Percentiles rank a stretch among this genome's conserved stretches.
These are phyloP conservation scores for Stereum hirsutum DNA, from an alignment of 1,284 basidiomycete genomes.

Conservation along the genomic window DNA sequence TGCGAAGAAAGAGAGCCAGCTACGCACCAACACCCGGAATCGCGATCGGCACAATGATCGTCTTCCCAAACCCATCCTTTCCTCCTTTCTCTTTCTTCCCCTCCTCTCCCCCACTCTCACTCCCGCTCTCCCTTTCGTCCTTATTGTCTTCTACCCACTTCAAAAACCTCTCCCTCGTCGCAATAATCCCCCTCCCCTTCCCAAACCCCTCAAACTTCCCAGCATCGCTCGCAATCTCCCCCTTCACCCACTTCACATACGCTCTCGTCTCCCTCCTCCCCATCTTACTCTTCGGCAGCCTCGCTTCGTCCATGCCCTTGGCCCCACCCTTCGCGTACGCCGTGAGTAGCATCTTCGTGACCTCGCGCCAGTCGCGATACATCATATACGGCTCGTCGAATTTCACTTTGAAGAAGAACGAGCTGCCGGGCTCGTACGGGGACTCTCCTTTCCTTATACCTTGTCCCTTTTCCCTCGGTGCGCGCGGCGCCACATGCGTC, in stretches of 20 bases:
- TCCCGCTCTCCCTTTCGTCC: conserved; percentile 24
- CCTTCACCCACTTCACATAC: conserved; percentile 64
- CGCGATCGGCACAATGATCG: conserved; percentile 82
- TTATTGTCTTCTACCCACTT: conserved; percentile 49
- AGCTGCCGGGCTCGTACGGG: conserved; percentile 71
- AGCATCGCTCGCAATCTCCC: conserved; percentile 59
- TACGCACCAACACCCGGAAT: conserved; percentile 85
- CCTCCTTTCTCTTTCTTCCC: conserved; percentile 9
- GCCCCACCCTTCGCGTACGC: too few species aligned
- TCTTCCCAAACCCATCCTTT: conserved; percentile 61
- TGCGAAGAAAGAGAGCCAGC: background rate
- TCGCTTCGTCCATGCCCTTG: conserved; percentile 21
- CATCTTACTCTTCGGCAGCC: conserved; percentile 54
- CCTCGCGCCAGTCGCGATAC: conserved; percentile 96
- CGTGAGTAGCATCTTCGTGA: conserved; percentile 72
- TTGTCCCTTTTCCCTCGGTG: conserved; percentile 20
- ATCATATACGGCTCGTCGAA: conserved; percentile 99
- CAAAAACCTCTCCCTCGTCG: conserved; percentile 76
- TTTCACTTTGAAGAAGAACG: conserved; percentile 99
- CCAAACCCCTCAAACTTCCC: conserved; percentile 56
- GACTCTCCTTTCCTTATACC: conserved; percentile 26
- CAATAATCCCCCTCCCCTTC: conserved; percentile 78
- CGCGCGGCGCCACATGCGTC: conserved; percentile 47
- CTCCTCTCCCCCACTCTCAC: conserved; percentile 24
- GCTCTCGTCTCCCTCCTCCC: conserved; percentile 54